phyloP scores from a whole-genome alignment of 441 rosid species.

The Syzygium malaccense region DNA sequence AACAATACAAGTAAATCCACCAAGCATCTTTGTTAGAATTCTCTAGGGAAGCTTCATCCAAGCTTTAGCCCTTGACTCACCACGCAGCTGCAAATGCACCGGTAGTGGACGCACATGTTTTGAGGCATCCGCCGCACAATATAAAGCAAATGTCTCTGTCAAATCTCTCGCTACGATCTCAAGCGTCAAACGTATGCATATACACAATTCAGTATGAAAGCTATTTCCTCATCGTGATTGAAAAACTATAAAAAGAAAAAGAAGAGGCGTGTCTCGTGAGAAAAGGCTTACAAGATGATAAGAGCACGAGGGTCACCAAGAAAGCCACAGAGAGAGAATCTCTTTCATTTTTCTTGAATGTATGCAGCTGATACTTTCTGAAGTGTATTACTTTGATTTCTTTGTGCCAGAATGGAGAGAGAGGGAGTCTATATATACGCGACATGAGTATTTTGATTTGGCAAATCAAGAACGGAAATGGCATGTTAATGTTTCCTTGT shows the following conservation, averaged over 20 bases:
- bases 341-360: not conserved
- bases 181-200: not conserved
- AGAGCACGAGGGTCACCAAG: not conserved
- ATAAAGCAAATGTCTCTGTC: not conserved
- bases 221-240: not conserved
- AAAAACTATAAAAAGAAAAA: not conserved
- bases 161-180: not conserved
- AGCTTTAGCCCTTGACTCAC: not conserved
- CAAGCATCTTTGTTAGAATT: not conserved
- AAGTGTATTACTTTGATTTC: not conserved
- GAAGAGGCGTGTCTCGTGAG: not conserved
- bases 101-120: not conserved
- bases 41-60: not conserved
- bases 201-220: not conserved
- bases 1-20: not conserved
- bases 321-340: not conserved
- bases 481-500: not conserved
- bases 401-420: not conserved
- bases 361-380: not conserved
- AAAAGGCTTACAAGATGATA: constrained; percentile 1
- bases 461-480: not conserved
- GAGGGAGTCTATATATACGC: not conserved
- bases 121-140: not conserved
- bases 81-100: not conserved
- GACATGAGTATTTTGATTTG: not conserved